Evolutionary conservation across 2,329 filamentous ascomycete genomes (phyloP), one percentile per base, ranked within the genome.

Genomic region (Xylaria multiplex): DNA sequence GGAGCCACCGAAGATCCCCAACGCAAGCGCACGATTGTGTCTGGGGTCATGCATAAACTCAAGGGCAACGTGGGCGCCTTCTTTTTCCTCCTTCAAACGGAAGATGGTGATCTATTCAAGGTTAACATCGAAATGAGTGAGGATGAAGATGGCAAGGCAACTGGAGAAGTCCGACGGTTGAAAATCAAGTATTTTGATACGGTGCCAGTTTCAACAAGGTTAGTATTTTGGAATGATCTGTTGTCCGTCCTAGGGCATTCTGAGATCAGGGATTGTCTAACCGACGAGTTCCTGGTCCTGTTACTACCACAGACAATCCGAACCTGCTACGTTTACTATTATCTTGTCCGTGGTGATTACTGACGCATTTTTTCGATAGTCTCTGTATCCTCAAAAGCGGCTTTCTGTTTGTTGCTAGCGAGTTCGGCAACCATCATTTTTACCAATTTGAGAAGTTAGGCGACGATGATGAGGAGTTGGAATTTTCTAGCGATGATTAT

Each of bases 101-200:
- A 99, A 64, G 96, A 99, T 77, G 96, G 96, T n/a, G 96, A 99
- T 78, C 84, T 99, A 6, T 98, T 99, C 85, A 98, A 98, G 78
- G 87, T 98, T 56, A 97, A 91, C 0, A 89, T 99, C 66, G 93
- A 97, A 70, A 95, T 97, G 89, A 86, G 90, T 9, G 91, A 94
- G 72, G 92, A 97, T 72, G 87, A 90, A 1, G 87, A 91, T 53
- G 93, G 91, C 13, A 90, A 93, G 66, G 84, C 90, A 0, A 95
- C 92, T 0, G 91, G 91, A 35, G 92, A 96, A 75, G 94, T 98
- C 1, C 88, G 87, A 73, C 86, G 90, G 65, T 82, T 99, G 64
- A 96, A 93, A 78, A 92, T 99, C 80, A 97, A 97, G 78, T 99
- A 98, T 79, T 99, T 98, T 73, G 96, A 99, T 74, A 99, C 96